Evolutionary conservation across 306 rosid species (phyloP).

Genomic region (Rosa persica): DNA sequence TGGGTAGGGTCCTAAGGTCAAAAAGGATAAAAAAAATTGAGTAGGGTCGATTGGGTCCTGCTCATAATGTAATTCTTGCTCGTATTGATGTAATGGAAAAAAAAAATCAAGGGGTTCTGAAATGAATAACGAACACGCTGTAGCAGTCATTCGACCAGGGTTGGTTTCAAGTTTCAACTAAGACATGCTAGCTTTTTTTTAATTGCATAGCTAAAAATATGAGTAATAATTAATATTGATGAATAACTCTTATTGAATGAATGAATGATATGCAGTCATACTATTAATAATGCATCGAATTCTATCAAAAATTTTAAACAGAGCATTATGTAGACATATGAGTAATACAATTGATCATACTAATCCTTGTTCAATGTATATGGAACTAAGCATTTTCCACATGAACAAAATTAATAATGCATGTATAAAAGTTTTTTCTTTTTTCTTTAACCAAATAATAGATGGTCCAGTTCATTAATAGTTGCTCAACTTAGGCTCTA

Average conservation of each 20-base stretch:
- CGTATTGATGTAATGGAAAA: neutral
- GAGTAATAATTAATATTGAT: neutral
- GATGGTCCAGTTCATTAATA: slow-evolving; percentile 46
- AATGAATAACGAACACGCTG: neutral
- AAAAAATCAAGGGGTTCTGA: neutral
- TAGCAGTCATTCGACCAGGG: neutral
- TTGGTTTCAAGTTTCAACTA: neutral
- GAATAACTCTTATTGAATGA: neutral
- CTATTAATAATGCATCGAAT: neutral
- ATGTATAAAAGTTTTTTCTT: neutral
- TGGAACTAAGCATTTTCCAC: neutral
- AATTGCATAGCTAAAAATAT: neutral
- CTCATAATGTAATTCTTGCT: neutral
- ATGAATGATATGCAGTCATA: neutral
- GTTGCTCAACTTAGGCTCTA: slow-evolving; percentile 24
- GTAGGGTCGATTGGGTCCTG: neutral
- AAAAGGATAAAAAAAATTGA: neutral
- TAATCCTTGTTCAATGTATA: slow-evolving; percentile 27
- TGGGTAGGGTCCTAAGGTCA: slow-evolving; percentile 15
- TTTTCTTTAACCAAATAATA: neutral
- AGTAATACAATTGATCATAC: neutral
- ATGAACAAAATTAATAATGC: slow-evolving; percentile 12
- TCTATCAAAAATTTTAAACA: neutral
- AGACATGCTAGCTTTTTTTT: neutral
- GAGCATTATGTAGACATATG: neutral